phyloP scores from a whole-genome alignment of 495 filamentous ascomycete species.

The Penicillium turbatum region DNA sequence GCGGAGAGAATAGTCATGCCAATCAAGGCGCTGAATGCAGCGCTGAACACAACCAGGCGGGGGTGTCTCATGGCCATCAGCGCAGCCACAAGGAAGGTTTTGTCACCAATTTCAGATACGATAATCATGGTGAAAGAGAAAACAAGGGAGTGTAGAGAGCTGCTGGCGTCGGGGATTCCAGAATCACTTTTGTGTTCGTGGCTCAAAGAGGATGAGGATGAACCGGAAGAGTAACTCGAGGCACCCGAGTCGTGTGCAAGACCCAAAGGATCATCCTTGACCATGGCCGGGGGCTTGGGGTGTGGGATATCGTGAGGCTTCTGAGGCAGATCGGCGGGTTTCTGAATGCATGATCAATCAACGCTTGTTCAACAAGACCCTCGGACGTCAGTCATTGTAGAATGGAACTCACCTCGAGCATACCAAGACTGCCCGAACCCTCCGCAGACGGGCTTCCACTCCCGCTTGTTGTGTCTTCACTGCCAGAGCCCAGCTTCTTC shows the following conservation, averaged over 20 bases:
- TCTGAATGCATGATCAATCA: slow-evolving; percentile 45
- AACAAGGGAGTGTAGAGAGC: slow-evolving; percentile 84
- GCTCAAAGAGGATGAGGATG: slow-evolving; percentile 3
- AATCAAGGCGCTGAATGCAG: slow-evolving; percentile 85
- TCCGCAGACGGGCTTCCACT: slow-evolving; percentile 19
- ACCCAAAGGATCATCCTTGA: slow-evolving; percentile 62
- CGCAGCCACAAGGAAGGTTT: slow-evolving; percentile 95
- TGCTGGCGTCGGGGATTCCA: slow-evolving; percentile 55
- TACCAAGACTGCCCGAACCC: slow-evolving; percentile 43
- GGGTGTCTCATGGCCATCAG: slow-evolving; percentile 99
- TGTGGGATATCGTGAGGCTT: slow-evolving; percentile 75
- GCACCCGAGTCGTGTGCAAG: slow-evolving; percentile 50
- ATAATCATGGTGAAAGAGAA: slow-evolving; percentile 97
- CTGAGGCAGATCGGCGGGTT: slow-evolving; percentile 74
- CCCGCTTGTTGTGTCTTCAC: slow-evolving; percentile 22
- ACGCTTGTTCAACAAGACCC: slow-evolving; percentile 13
- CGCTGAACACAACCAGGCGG: slow-evolving; percentile 85
- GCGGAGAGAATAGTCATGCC: slow-evolving; percentile 97
- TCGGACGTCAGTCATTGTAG: not conserved
- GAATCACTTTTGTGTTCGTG: slow-evolving; percentile 33
- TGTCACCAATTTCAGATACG: slow-evolving; percentile 96
- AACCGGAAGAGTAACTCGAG: slow-evolving; percentile 30
- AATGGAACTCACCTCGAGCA: slow-evolving; percentile 60
- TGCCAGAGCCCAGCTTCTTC: slow-evolving; percentile 47
- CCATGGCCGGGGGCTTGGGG: slow-evolving; percentile 63